Conservation (phyloP, 768 basidiomycete genomes). For the Tulasnella sp. region DNA sequence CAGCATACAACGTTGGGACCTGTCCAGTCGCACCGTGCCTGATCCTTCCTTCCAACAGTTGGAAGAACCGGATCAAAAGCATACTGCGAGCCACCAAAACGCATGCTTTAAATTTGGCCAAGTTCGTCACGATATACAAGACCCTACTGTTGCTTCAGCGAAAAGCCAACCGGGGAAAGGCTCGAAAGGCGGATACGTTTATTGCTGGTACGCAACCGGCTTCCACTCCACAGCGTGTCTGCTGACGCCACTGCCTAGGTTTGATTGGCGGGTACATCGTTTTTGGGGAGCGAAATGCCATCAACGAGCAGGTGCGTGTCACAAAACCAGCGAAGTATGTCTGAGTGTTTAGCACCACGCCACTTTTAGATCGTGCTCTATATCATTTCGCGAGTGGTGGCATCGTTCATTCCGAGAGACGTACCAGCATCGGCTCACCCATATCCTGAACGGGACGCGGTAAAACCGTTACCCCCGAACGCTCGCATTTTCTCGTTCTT, state of each 20-base stretch:
- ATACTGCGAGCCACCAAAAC: conserved; percentile 85
- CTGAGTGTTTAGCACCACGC: background rate
- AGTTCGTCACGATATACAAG: conserved; percentile 95
- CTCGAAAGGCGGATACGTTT: conserved; percentile 78
- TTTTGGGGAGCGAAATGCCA: conserved; percentile 79
- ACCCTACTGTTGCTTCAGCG: conserved; percentile 74
- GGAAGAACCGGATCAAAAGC: conserved; percentile 58
- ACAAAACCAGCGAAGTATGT: background rate
- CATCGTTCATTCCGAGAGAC: conserved; percentile 85
- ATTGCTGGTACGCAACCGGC: conserved; percentile 54
- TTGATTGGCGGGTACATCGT: conserved; percentile 86
- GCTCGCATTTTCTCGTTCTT: conserved; percentile 80
- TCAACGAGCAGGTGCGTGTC: conserved; percentile 76
- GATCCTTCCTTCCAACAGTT: conserved; percentile 46
- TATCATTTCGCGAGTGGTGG: conserved; percentile 85
- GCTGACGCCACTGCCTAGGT: conserved; percentile 37
- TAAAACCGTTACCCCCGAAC: conserved; percentile 72
- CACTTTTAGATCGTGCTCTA: conserved; percentile 89
- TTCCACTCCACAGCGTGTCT: background rate
- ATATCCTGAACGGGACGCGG: conserved; percentile 39
- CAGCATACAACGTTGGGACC: background rate
- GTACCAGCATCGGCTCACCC: conserved; percentile 38
- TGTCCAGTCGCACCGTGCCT: background rate
- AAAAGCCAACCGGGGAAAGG: conserved; percentile 76
- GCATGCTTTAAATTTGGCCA: conserved; percentile 87